Evolutionary conservation across 1,284 basidiomycete species (phyloP).

Genomic region (Vanrija sp.): DNA sequence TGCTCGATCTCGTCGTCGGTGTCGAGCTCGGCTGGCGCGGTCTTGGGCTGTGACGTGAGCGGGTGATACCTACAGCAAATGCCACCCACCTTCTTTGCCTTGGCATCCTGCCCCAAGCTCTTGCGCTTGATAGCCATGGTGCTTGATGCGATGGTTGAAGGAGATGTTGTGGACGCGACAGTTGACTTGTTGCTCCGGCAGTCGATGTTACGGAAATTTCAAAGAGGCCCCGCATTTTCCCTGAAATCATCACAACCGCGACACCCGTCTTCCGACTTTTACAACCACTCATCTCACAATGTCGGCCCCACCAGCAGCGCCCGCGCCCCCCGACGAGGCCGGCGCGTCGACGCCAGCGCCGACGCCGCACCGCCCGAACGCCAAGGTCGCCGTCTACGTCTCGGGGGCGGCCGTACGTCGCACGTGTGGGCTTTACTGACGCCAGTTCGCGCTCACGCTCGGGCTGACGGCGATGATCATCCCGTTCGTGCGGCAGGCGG

Average conservation of each 20-base stretch:
- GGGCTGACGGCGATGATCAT: conserved; percentile 36
- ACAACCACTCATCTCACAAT: neutral
- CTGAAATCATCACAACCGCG: neutral
- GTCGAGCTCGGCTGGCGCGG: conserved; percentile 8
- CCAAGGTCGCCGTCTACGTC: conserved; percentile 39
- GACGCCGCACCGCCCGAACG: conserved; percentile 18
- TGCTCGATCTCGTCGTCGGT: conserved; percentile 19
- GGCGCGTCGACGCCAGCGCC: neutral
- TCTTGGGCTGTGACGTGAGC: no score
- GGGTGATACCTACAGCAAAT: no score
- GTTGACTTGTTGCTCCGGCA: no score
- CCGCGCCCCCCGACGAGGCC: neutral
- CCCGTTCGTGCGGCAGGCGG: conserved; percentile 34
- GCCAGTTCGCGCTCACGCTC: conserved; percentile 35
- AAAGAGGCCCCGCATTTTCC: neutral
- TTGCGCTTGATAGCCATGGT: conserved; percentile 18
- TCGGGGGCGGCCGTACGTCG: conserved; percentile 33
- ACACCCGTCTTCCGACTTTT: neutral
- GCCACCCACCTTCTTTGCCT: conserved; percentile 13
- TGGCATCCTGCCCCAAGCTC: neutral
- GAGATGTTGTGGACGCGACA: conserved; percentile 1
- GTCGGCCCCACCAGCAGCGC: neutral
- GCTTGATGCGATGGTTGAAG: neutral
- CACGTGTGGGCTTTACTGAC: neutral
- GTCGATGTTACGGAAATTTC: neutral